Base-by-base conservation (phyloP, 768 basidiomycete species). In the Calvatia gigantea region DNA sequence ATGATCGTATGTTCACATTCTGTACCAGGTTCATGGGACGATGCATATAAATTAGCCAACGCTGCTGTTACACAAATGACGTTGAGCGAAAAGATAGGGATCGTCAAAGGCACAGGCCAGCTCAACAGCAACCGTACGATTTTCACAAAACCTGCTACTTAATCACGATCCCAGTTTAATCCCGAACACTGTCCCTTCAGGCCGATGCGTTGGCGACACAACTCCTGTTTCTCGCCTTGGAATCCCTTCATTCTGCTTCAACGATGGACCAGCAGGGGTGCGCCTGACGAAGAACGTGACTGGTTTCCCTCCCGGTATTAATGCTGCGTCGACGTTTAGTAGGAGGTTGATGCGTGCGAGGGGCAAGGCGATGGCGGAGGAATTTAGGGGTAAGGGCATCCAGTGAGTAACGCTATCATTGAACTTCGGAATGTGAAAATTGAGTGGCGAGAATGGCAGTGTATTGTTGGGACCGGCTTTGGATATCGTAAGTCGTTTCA, bases 331-430 rank as follows among this genome's bases (percentile, higher is more conserved):
- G 7, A 78, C 78, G 8, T 83, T 81, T 63, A 81, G 87, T 65
- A 74, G 80, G 27, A 74, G 84, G 31, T 69, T 89, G 7, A 87
- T 89, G 74, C 77, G 81, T 47, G 74, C 76, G 32, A 74, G 87
- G 43, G 87, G 84, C 3, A 69, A 73, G 2, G 85, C 85, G 0
- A 69, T 90, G 58, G 88, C 82, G 2, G 72, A 81, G 51, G 89
- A 91, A 65, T 86, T 82, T 65, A 69, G 79, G n/a, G 83, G 77
- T 11, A 86, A 87, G 66, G 89, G 89, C 21, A 81, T 81, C 4
- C 72, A 77, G 76, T 76, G 42, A 67, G 70, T 64, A 21, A 14
- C 33, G 23, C 8, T 33, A 21, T 11, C n/a, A n/a, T 47, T 23
- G 11, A 28, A 21, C 32, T 17, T 21, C 33, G 6, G 14, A 23